These are phyloP conservation scores for Vicia villosa DNA, from an alignment of 306 rosid species.

Conservation along the genomic window DNA sequence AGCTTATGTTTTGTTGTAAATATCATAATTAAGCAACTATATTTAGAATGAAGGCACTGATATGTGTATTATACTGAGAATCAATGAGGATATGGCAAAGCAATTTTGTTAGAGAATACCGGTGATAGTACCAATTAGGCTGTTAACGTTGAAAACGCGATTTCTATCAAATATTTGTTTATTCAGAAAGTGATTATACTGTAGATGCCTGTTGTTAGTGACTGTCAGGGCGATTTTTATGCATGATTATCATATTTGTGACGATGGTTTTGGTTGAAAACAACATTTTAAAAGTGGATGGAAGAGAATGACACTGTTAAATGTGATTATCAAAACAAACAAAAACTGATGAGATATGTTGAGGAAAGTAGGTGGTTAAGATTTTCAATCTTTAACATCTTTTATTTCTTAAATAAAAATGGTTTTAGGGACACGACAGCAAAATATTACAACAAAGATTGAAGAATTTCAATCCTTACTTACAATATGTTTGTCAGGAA, in stretches of 20 bases:
- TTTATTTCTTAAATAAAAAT: neutral
- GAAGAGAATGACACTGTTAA: slow-evolving; percentile 23
- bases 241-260: neutral
- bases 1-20: neutral
- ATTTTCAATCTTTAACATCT: slow-evolving; percentile 1
- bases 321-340: neutral
- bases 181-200: neutral
- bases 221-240: slow-evolving; percentile 8
- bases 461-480: neutral
- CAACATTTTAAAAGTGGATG: slow-evolving; percentile 6
- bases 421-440: slow-evolving; percentile 1
- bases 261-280: slow-evolving; percentile 27
- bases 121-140: slow-evolving; percentile 22
- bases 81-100: neutral
- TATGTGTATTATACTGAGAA: neutral
- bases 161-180: slow-evolving; percentile 6
- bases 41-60: neutral
- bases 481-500: neutral
- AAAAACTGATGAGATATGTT: neutral
- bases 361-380: slow-evolving; percentile 13
- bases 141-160: slow-evolving; percentile 8
- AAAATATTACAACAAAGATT: slow-evolving; percentile 5
- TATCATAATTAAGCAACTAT: neutral
- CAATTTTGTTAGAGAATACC: neutral
- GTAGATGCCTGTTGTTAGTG: slow-evolving; percentile 15